Evolutionary conservation across 2,329 filamentous ascomycete species (phyloP).

Genomic region (Alternaria triticimaculans): DNA sequence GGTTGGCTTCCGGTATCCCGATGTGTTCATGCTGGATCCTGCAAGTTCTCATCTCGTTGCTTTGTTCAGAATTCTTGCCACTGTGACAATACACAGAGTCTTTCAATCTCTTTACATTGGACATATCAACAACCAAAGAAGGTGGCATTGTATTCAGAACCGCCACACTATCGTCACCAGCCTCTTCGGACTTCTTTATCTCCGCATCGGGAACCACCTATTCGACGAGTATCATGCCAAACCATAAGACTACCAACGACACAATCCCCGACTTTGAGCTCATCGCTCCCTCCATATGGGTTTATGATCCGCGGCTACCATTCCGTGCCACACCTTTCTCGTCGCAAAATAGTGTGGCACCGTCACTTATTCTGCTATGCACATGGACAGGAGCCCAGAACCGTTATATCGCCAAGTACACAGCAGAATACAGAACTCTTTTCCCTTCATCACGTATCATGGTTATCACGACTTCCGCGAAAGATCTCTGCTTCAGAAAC

Average conservation of each 20-base stretch:
- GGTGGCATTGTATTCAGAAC: not conserved
- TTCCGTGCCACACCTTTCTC: not conserved
- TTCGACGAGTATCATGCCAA: constrained; percentile 1
- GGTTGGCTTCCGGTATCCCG: not conserved
- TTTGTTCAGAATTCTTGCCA: not conserved
- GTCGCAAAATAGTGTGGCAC: not conserved
- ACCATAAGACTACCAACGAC: not conserved
- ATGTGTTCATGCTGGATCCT: not conserved
- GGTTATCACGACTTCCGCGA: constrained; percentile 33
- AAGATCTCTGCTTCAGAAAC: constrained; percentile 33
- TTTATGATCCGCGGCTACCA: constrained; percentile 8
- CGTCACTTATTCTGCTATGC: constrained; percentile 34
- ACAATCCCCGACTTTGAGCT: constrained; percentile 20
- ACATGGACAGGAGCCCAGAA: constrained; percentile 40
- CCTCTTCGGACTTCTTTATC: not conserved
- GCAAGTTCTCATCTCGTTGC: not conserved
- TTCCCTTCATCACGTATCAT: constrained; percentile 36
- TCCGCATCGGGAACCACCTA: not conserved
- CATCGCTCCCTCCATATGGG: constrained; percentile 25
- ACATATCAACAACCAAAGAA: not conserved
- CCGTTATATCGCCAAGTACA: constrained; percentile 35
- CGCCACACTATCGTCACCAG: not conserved
- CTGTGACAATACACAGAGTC: not conserved
- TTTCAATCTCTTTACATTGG: not conserved
- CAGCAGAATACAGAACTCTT: constrained; percentile 26